These are phyloP conservation scores for Coleophoma crateriformis DNA, from an alignment of 2,329 filamentous ascomycete genomes.

Conservation along the genomic window DNA sequence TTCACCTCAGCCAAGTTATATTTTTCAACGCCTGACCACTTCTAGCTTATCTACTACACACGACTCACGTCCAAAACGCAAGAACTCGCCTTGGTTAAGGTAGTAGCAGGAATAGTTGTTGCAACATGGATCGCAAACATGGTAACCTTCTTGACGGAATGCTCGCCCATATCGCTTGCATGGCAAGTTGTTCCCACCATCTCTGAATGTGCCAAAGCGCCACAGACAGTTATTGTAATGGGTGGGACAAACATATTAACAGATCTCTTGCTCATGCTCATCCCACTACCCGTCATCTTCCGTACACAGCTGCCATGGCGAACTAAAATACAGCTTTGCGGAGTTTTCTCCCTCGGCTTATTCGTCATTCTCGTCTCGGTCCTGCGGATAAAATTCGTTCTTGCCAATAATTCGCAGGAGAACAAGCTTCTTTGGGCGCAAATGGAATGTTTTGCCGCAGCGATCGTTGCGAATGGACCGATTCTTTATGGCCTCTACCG, in stretches of 20 bases:
- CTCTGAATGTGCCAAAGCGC: constrained; percentile 11
- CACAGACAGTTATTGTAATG: constrained; percentile 2
- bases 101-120: constrained; percentile 4
- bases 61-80: constrained; percentile 8
- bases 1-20: background rate
- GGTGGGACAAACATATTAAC: constrained; percentile 13
- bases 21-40: background rate
- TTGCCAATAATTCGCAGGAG: background rate
- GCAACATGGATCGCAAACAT: constrained; percentile 12
- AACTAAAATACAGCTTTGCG: constrained; percentile 8
- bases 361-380: constrained; percentile 8
- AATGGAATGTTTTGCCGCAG: constrained; percentile 17
- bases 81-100: constrained; percentile 8
- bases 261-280: constrained; percentile 9
- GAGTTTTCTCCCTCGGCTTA: constrained; percentile 9
- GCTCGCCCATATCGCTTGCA: constrained; percentile 8
- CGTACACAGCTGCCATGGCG: constrained; percentile 5
- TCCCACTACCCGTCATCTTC: constrained; percentile 15
- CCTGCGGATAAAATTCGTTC: too few species aligned
- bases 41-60: constrained; percentile 15
- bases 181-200: constrained; percentile 13
- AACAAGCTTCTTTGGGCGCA: constrained; percentile 12
- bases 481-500: constrained; percentile 14
- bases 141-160: constrained; percentile 12
- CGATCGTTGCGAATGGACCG: constrained; percentile 16